Evolutionary conservation across 2,329 filamentous ascomycete species (phyloP), one percentile per base, ranked within the genome.

Genomic region (Hymenoscyphus fraxineus): DNA sequence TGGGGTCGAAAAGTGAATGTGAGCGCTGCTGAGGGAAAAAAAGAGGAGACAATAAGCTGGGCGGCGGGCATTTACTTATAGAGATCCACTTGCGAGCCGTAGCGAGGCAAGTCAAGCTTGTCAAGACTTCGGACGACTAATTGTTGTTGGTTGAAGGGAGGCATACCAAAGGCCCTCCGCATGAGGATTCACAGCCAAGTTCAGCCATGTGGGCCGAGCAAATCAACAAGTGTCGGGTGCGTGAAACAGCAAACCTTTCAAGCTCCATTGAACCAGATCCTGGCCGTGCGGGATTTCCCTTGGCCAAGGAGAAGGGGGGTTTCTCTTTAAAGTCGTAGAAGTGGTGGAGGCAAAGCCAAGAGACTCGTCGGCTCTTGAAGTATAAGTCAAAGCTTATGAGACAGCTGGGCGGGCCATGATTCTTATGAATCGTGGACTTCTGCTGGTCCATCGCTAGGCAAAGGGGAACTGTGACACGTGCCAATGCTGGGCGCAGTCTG

Each of bases 21-120:
- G 69, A 71, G 69, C 69, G 65, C 68, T 68, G 68, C 69, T 70
- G 67, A 27, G 54, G 65, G 68, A 67, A 67, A 59, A 35, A 66
- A 64, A 66, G 60, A 64, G 51, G 60, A 61, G 60, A 64, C 35
- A 35, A 35, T 35, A 10, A 58, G 54, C 41, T 64, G 57, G 57
- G 56, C 51, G 56, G 44, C 10, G 40, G 61, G 41, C 56, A 59
- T 22, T 15, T 59, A 51, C 61, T 63, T 63, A 63, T 63, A 63
- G 41, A n/a, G 35, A 31, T 35, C 19, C 22, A 12, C 40, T 27
- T 31, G n/a, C 7, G 35, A 32, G 41, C 39, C 57, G 61, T 62
- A 61, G 56, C 12, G 15, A 32, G 47, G 47, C 32, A 58, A 27
- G 31, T 44, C 27, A 51, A n/a, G n/a, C 41, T 22, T 57, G 35